A percentile compares a stretch with the other conserved stretches of the same genome.
Conservation (phyloP, 441 rosid species). For the Adansonia madagascariensis region DNA sequence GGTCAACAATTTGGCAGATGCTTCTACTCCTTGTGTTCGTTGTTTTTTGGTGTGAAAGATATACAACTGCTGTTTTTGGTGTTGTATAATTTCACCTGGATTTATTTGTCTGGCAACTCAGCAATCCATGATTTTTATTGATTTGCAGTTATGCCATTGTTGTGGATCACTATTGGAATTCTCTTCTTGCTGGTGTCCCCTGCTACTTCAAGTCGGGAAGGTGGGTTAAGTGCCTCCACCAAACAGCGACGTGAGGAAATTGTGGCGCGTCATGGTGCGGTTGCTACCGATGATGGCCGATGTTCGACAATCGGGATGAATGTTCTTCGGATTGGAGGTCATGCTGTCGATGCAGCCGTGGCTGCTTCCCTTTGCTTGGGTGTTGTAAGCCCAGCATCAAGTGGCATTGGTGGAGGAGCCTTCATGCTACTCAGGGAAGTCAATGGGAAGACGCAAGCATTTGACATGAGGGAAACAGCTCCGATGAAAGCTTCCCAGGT, state of each 20-base stretch:
- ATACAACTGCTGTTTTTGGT: background rate
- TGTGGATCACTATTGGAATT: slow-evolving; percentile 31
- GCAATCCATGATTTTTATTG: background rate
- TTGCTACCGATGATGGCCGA: slow-evolving; percentile 59
- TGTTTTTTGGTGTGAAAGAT: too few species aligned
- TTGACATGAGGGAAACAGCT: slow-evolving; percentile 70
- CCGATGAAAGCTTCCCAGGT: slow-evolving; percentile 57
- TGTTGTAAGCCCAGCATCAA: slow-evolving; percentile 63
- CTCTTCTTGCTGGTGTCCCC: slow-evolving; percentile 36
- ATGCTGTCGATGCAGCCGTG: slow-evolving; percentile 62
- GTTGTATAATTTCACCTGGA: background rate
- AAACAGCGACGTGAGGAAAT: slow-evolving; percentile 39
- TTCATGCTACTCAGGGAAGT: slow-evolving; percentile 49
- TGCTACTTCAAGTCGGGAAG: slow-evolving; percentile 29
- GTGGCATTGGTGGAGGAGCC: slow-evolving; percentile 74
- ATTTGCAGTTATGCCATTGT: slow-evolving; percentile 34
- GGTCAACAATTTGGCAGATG: too few species aligned
- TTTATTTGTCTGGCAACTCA: background rate
- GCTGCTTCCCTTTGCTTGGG: slow-evolving; percentile 61
- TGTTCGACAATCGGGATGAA: slow-evolving; percentile 54
- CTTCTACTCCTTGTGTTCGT: too few species aligned
- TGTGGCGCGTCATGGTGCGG: slow-evolving; percentile 48
- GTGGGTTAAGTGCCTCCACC: background rate
- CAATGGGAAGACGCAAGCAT: slow-evolving; percentile 40
- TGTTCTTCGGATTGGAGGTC: slow-evolving; percentile 53